Base-by-base conservation (phyloP, 306 rosid species). In the Heteromeles arbutifolia region DNA sequence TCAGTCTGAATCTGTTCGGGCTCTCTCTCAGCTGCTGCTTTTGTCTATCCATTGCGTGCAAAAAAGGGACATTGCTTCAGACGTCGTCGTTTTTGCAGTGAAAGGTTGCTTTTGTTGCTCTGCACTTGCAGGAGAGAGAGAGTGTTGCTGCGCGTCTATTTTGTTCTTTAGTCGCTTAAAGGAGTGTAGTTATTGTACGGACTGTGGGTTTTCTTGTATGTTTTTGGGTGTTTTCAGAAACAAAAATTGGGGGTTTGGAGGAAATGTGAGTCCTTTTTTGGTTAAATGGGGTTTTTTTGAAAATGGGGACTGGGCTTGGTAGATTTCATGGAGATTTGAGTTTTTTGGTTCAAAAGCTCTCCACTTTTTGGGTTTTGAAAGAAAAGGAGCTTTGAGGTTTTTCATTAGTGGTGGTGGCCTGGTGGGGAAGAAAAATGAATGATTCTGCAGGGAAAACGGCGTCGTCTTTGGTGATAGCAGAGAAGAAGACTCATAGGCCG, bases 381-480 rank as follows among this genome's bases (percentile, higher is more conserved):
- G 70, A 28, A 37, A 28, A n/a, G 31, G 21, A 48, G 21, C 11
- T 63, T 63, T 63, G 65, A 29, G 63, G 67, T 17, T 56, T 44
- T 77, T 80, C 63, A 26, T 28, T 21, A 25, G 69, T 70, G 53
- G 69, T 70, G 45, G 65, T n/a, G n/a, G n/a, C n/a, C n/a, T n/a
- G n/a, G n/a, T 25, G 75, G 37, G 44, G 83, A 31, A 31, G 69
- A 78, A 45, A 86, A 84, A 90, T 93, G 98, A 82, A 75, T 77
- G 97, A 91, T 10, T 67, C 80, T 84, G 13, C 82, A 1, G 92
- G 72, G 76, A 86, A 80, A 82, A 66, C 79, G 62, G 77, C 82
- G 71, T 83, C 93, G 26, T 86, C 76, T 82, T 84, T 93, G 74
- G 88, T 90, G 7, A 87, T 93, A 53, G 48, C 90, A 2, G 98